Base-by-base conservation (phyloP, 1,139 yeast genomes). In the Suhomyces wounanorum region DNA sequence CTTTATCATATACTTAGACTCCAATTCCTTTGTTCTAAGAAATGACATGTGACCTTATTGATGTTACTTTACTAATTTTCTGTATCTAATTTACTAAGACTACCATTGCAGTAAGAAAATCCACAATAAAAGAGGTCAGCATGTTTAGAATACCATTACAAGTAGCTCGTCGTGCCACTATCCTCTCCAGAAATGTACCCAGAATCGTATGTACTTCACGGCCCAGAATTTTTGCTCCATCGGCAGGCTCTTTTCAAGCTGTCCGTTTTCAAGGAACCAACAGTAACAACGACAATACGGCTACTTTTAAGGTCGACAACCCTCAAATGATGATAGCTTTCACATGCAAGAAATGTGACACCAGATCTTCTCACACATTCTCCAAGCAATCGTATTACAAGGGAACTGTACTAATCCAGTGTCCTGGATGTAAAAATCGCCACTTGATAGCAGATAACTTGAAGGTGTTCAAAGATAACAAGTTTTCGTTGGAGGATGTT, bases 391-490 rank as follows among this genome's bases (percentile, higher is more conserved):
- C 97, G 0, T 94, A 94, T 65, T 82, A 85, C 23, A 76, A 78
- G 26, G 99, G 99, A 1, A 85, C 97, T 0, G 97, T 94, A 3
- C 72, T 90, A 50, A 87, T 94, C 36, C 92, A 90, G 63, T 94
- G 98, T 64, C 98, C 98, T 0, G 88, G 91, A 10, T 92, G 99
- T 68, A 81, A 87, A 59, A 84, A 81, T 63, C 81, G 97, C 56
- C 99, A 94, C 64, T 73, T 94, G 62, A 92, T 94, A 48, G 96
- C 98, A 0, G 99, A 94, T 65, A 96, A 92, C 67, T 75, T 94
- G 59, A 89, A 74, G 69, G 89, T 94, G 45, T 91, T 92, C 64
- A 82, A 85, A 14, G 97, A 92, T 64, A 75, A 82, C 35, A 76
- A 79, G 55, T 81, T 89, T 60, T 89, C 88, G 14, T 72, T 94